Evolutionary conservation across 345 rosid genomes (phyloP), one percentile per base, ranked within the genome.

Genomic region (Tarenaya hassleriana): DNA sequence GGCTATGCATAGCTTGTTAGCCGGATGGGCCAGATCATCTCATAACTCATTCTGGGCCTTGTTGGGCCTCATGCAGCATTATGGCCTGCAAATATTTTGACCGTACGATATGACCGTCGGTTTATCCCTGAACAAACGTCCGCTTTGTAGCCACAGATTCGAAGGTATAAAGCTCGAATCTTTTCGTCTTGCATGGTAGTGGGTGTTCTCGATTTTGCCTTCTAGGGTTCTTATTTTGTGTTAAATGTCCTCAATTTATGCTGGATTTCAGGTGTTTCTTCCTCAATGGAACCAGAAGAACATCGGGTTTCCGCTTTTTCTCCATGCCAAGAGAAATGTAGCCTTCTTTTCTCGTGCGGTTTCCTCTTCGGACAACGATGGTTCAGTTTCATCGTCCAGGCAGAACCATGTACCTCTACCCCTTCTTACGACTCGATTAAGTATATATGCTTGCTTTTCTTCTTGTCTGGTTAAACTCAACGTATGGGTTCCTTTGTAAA

Each of bases 291-390:
- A 31, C 57, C 56, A n/a, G 50, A 63, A 53, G n/a, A 71, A 47
- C 21, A 11, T 29, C 7, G 29, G 47, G 20, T 48, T 48, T 44
- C 39, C 47, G 34, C 17, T 29, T 45, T 40, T 60, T 44, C 47
- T 58, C 33, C 50, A 60, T 44, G 39, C 64, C 60, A 72, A 38
- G 24, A 47, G 58, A 50, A 71, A 69, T 35, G 34, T 53, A 21
- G 37, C 21, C 67, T 71, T 73, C 63, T 16, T 56, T 19, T 58
- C 76, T 39, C 73, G 62, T 17, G 55, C 69, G 27, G 10, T 75
- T 58, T 66, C 63, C 55, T 74, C 73, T 58, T 69, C 81, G n/a
- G 64, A 77, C 34, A 63, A 69, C 34, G 66, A 75, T 24, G 75
- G 67, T 47, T 60, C 80, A 4, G 17, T 58, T 39, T 60, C 76